These are phyloP conservation scores for Cynanchum wilfordii DNA, from an alignment of 257 asterid species.

Conservation along the genomic window DNA sequence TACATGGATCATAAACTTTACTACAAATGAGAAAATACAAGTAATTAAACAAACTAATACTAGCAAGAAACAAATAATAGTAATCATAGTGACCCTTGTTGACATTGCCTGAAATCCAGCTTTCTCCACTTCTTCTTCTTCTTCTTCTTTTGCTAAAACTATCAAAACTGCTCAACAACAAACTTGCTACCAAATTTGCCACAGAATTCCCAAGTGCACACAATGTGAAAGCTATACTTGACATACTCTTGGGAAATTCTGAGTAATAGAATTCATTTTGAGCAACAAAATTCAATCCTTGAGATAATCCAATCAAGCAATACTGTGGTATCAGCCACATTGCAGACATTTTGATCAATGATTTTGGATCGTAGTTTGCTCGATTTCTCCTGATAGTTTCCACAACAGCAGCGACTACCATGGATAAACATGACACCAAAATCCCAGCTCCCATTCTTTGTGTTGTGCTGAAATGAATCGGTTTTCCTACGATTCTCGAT, in stretches of 20 bases:
- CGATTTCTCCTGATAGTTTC: constrained; percentile 26
- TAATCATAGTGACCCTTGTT: too few species aligned
- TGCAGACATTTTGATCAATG: constrained; percentile 41
- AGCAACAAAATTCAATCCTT: constrained; percentile 42
- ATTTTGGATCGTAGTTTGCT: constrained; percentile 16
- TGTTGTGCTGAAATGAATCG: constrained; percentile 28
- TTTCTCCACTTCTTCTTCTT: too few species aligned
- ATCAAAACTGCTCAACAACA: too few species aligned
- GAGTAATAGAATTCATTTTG: constrained; percentile 65
- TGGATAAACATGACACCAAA: constrained; percentile 48
- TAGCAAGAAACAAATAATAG: too few species aligned
- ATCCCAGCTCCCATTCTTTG: constrained; percentile 69
- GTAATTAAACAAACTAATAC: too few species aligned
- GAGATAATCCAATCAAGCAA: constrained; percentile 53
- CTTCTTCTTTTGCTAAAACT: too few species aligned
- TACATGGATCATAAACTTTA: too few species aligned
- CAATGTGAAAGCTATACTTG: constrained; percentile 54
- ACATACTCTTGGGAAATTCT: constrained; percentile 66
- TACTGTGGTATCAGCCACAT: constrained; percentile 67
- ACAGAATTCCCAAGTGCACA: constrained; percentile 33
- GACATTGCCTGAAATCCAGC: too few species aligned
- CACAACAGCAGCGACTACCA: constrained; percentile 30
- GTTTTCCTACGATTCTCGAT: neutral
- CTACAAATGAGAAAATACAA: too few species aligned
- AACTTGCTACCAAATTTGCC: constrained; percentile 43